Conservation (phyloP, 306 rosid genomes). For the Prunus persica region Prunus_persica_NCBIv2 NC_034013.1:13996001-13996500, state of each 20-base stretch:
- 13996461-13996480: neutral
- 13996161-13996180: neutral
- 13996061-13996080: neutral
- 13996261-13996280: neutral
- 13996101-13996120: neutral
- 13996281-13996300: neutral
- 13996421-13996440: neutral
- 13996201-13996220: neutral
- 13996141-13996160: too few species aligned
- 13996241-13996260: neutral
- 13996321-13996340: neutral
- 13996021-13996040: neutral
- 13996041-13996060: neutral
- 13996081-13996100: neutral
- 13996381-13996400: neutral
- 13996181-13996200: neutral
- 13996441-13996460: neutral
- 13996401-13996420: neutral
- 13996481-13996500: neutral
- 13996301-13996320: neutral
- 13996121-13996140: neutral
- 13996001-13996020: neutral
- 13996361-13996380: neutral
- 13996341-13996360: neutral
- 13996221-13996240: neutral